Base-by-base conservation (phyloP, 495 filamentous ascomycete species). In the Daldinia childiae region DNA sequence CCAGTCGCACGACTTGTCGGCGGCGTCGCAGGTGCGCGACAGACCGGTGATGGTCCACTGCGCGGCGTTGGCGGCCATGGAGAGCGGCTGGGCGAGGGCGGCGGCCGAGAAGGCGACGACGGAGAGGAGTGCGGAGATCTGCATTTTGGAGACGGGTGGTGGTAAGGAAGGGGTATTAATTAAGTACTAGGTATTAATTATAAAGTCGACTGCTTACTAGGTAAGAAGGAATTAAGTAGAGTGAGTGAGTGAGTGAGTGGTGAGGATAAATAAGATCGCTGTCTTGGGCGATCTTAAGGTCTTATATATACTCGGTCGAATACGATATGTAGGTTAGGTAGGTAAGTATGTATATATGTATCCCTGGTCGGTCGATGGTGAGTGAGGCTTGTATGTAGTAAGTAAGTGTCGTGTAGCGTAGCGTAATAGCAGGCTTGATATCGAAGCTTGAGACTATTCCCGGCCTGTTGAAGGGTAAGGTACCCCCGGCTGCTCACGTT, bases 11-110 rank as follows among this genome's bases (percentile, higher is more conserved):
- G 76, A 76, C 15, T 75, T 83, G 77, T 86, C 77, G 38, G 55
- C 74, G 32, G 50, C 43, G 76, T 84, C 82, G 82, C 85, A 87
- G 66, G 75, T 77, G 30, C 86, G 85, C 72, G 78, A 80, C 66
- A 87, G 80, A 50, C 66, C 65, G 63, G 76, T 45, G 70, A 88
- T 82, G 51, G 81, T 87, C 85, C 85, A 87, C 57, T 84, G 54
- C 4, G 76, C 73, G 14, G 75, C 68, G 65, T 64, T 62, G 14
- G 79, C 80, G 68, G 81, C 80, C 78, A 82, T 84, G 17, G 79
- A 80, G 45, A 79, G 74, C 0, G 80, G 81, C 30, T 81, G 75
- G 50, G 84, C 79, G 57, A 84, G 68, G 74, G 80, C 76, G 24
- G 81, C 72, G 54, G 81, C 72, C 58, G 81, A 80, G 56, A 76